A percentile compares a stretch with the other conserved stretches of the same genome.
Evolutionary conservation across 2,329 filamentous ascomycete genomes (phyloP).

Genomic region (Emydomyces testavorans): DNA sequence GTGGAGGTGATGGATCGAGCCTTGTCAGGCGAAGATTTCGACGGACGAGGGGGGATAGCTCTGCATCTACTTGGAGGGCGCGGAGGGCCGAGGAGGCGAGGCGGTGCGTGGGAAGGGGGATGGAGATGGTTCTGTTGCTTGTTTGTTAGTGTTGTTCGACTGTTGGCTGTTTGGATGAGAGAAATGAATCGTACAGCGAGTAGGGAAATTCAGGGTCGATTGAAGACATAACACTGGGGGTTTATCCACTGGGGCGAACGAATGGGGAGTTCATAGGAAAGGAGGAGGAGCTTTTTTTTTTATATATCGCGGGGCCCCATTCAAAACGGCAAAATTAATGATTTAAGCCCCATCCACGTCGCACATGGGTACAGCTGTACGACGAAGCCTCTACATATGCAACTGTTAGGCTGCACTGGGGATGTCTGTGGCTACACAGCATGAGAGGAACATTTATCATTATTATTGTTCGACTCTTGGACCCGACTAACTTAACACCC

Average conservation of each 20-base stretch:
- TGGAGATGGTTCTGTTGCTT: constrained; percentile 44
- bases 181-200: constrained; percentile 43
- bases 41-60: constrained; percentile 73
- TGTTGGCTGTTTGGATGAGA: constrained; percentile 1
- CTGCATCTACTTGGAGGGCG: constrained; percentile 72
- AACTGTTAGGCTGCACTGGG: too few species aligned
- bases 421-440: too few species aligned
- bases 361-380: too few species aligned
- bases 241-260: not conserved
- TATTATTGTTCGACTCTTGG: too few species aligned
- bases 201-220: constrained; percentile 48
- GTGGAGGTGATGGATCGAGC: constrained; percentile 14
- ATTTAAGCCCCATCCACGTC: too few species aligned
- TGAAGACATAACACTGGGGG: constrained; percentile 17
- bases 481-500: too few species aligned
- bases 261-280: too few species aligned
- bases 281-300: too few species aligned
- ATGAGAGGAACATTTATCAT: too few species aligned
- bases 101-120: constrained; percentile 70
- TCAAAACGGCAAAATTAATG: too few species aligned
- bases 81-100: constrained; percentile 65
- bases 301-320: too few species aligned
- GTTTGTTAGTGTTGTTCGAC: not conserved
- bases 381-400: too few species aligned
- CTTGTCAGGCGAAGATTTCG: constrained; percentile 53